Percentiles rank a stretch among this genome's conserved stretches.
Conservation (phyloP, 2,329 filamentous ascomycete species). For the Pyrenochaeta sp. region DNA sequence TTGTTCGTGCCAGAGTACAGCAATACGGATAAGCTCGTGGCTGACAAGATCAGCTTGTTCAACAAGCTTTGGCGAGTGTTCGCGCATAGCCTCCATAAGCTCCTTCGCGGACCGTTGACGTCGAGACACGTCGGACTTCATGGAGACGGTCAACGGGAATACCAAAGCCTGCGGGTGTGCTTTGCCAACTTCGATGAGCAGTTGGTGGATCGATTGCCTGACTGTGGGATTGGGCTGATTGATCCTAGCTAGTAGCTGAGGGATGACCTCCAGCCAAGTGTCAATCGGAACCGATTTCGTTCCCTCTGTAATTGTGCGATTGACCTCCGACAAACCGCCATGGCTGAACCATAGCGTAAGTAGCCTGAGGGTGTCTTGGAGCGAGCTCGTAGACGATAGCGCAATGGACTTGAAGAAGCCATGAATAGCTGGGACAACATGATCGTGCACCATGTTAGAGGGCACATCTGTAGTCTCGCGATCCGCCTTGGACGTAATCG, state of each 20-base stretch:
- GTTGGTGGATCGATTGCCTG: slow-evolving; percentile 87
- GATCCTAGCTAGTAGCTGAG: slow-evolving; percentile 95
- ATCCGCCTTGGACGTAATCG: slow-evolving; percentile 73
- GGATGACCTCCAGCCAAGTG: slow-evolving; percentile 98
- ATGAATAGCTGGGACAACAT: slow-evolving; percentile 92
- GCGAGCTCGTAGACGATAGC: slow-evolving; percentile 86
- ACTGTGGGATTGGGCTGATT: slow-evolving; percentile 93
- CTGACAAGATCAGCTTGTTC: slow-evolving; percentile 96
- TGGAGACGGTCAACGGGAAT: slow-evolving; percentile 95
- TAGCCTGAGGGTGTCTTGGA: slow-evolving; percentile 93
- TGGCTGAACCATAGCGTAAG: slow-evolving; percentile 97
- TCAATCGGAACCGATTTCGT: slow-evolving; percentile 93
- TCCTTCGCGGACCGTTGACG: slow-evolving; percentile 87
- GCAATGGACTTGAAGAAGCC: slow-evolving; percentile 99
- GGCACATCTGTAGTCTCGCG: slow-evolving; percentile 67
- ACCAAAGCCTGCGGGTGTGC: slow-evolving; percentile 96
- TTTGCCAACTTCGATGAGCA: slow-evolving; percentile 91
- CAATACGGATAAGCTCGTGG: slow-evolving; percentile 94
- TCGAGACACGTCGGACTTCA: slow-evolving; percentile 90
- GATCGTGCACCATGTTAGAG: slow-evolving; percentile 76
- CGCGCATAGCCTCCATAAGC: slow-evolving; percentile 98
- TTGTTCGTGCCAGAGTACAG: slow-evolving; percentile 97
- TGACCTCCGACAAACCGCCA: slow-evolving; percentile 87
- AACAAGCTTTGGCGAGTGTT: slow-evolving; percentile 90
- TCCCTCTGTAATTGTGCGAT: slow-evolving; percentile 85